These are phyloP conservation scores for Colletotrichum melonis DNA, from an alignment of 2,329 filamentous ascomycete genomes.

Conservation along the genomic window DNA sequence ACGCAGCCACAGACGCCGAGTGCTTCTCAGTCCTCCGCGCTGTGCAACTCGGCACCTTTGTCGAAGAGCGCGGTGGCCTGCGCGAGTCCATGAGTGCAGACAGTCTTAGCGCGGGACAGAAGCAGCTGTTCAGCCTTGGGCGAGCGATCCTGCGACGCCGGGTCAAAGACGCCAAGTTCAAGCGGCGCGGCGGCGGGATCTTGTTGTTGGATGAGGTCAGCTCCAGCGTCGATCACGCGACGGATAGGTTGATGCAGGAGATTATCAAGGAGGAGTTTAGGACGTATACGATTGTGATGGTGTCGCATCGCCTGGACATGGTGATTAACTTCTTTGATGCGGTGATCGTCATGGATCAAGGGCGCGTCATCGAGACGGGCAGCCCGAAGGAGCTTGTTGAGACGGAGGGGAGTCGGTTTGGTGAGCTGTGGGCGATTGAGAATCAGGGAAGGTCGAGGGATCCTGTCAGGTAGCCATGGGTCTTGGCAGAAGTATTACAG, in stretches of 20 bases:
- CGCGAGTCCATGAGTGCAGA: conserved; percentile 51
- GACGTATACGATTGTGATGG: conserved; percentile 64
- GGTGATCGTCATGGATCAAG: conserved; percentile 62
- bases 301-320: conserved; percentile 59
- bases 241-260: conserved; percentile 54
- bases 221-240: conserved; percentile 53
- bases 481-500: not conserved
- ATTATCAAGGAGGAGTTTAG: conserved; percentile 53
- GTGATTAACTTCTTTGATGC: conserved; percentile 63
- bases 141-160: conserved; percentile 59
- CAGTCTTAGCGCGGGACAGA: conserved; percentile 64
- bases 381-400: conserved; percentile 33
- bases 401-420: conserved; percentile 42
- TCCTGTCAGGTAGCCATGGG: not conserved
- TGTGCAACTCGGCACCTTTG: conserved; percentile 43
- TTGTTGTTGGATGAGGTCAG: conserved; percentile 57
- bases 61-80: conserved; percentile 42
- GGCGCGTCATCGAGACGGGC: conserved; percentile 51
- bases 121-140: conserved; percentile 70
- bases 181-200: conserved; percentile 40
- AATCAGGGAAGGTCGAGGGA: conserved; percentile 21
- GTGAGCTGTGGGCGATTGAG: conserved; percentile 45
- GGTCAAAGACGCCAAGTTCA: conserved; percentile 44
- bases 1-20: conserved; percentile 39
- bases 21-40: conserved; percentile 42